A percentile compares a stretch with the other conserved stretches of the same genome.
These are phyloP conservation scores for Cubamyces sp. DNA, from an alignment of 768 basidiomycete genomes.

Conservation along the genomic window DNA sequence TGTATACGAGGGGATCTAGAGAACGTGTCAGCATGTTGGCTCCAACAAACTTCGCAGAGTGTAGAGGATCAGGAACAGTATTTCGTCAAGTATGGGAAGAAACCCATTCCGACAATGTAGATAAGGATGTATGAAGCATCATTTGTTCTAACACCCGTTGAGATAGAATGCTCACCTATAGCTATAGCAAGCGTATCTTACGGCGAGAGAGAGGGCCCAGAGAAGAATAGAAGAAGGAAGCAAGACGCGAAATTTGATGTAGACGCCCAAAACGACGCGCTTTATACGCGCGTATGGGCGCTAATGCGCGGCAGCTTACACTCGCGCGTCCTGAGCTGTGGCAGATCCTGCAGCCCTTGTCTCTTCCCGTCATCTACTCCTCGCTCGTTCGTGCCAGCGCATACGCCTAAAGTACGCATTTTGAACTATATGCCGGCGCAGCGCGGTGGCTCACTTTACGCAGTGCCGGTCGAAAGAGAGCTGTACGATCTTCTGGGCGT, in stretches of 20 bases:
- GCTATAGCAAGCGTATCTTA: background rate
- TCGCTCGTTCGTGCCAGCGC: background rate
- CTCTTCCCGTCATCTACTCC: conserved; percentile 1
- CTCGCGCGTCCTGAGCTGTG: background rate
- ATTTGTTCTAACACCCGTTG: conserved; percentile 32
- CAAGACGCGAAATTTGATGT: conserved; percentile 12
- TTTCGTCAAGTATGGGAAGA: conserved; percentile 54
- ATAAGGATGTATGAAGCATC: conserved; percentile 69
- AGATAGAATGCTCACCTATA: too few relatives aligned
- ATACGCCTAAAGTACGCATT: background rate
- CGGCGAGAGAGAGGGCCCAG: background rate
- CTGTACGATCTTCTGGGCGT: conserved; percentile 89
- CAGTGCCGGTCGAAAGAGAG: conserved; percentile 77
- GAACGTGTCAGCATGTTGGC: background rate
- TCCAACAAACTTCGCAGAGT: background rate
- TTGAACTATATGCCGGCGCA: background rate
- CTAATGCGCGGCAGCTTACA: conserved; percentile 1
- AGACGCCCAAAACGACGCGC: conserved; percentile 14
- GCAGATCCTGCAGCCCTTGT: background rate
- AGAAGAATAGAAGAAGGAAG: background rate
- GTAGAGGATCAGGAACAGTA: conserved; percentile 27
- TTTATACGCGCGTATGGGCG: conserved; percentile 12
- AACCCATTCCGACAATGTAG: conserved; percentile 88
- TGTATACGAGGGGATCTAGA: background rate
- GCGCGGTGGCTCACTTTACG: background rate